Base-by-base conservation (phyloP, 768 basidiomycete species). In the Coprinopsis strossmayeri region DNA sequence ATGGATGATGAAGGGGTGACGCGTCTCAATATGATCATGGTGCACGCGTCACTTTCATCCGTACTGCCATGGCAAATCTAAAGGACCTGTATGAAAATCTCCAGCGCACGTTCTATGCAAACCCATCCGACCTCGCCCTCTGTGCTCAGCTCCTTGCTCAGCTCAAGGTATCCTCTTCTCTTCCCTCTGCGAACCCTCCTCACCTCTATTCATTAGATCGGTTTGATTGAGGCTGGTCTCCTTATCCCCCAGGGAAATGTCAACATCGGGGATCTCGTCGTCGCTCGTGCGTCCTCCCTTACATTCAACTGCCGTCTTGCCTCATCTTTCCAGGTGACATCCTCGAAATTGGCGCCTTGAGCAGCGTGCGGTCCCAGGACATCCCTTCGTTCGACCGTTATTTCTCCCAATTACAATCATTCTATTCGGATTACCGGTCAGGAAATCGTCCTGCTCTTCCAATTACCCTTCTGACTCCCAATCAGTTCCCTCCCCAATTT, bases 341-440 rank as follows among this genome's bases (percentile, higher is more conserved):
- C 50, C 84, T 99, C 50, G 95, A 97, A 72, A 84, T 97, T 57
- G 95, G 93, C 46, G 91, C 93, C 15, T 84, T 94, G 71, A 88
- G 89, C 74, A 92, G 94, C 53, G 87, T 98, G 64, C 80, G 91
- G 32, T 77, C 83, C 54, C 81, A 80, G 61, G 91, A 95, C 63
- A 79, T 94, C 18, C 87, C 93, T 46, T 87, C 91, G 0, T 99
- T 98, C 62, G 91, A 95, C 66, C 81, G 94, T 55, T 98, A 96
- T 65, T 91, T 94, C 63, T 84, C 90, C 13, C 91, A 95, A 66
- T 74, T 96, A 3, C 84, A 88, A 57, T 82, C 84, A 0, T 95
- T 91, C 71, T 96, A 95, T 69, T 82, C 82, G 41, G 89, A 93
- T 64, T 87, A 83, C 64, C 77, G 79, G 89, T 84, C n/a, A 45